Percentiles rank a stretch among this genome's conserved stretches.
These are phyloP conservation scores for Nicotiana sylvestris DNA, from an alignment of 257 asterid genomes.

Conservation along the genomic window DNA sequence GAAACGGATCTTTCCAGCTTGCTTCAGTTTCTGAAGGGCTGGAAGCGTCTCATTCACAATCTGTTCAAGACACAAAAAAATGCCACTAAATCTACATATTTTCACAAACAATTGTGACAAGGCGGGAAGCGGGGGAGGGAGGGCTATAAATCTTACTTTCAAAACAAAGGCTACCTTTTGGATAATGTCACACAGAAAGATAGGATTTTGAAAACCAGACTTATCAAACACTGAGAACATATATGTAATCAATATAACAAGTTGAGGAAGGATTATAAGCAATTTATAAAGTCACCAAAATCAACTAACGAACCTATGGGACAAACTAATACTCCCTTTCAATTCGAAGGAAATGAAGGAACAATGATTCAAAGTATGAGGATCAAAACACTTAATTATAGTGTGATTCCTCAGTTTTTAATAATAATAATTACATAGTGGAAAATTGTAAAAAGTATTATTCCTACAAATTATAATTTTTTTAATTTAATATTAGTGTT, in stretches of 20 bases:
- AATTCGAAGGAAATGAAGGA: background rate
- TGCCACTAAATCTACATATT: background rate
- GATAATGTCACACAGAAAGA: background rate
- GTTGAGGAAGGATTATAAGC: background rate
- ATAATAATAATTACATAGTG: background rate
- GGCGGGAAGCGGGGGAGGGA: background rate
- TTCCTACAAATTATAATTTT: background rate
- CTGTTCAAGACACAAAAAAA: constrained; percentile 33
- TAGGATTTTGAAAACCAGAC: background rate
- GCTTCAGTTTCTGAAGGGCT: constrained; percentile 70
- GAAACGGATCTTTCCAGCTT: constrained; percentile 79
- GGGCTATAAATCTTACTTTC: background rate
- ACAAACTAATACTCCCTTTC: background rate
- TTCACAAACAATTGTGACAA: background rate
- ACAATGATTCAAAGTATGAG: background rate
- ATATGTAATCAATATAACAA: background rate
- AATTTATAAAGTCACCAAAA: background rate
- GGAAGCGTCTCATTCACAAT: constrained; percentile 94
- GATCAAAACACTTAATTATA: background rate
- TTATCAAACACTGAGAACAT: background rate
- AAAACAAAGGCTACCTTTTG: background rate
- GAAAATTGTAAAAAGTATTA: background rate
- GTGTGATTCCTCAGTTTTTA: background rate
- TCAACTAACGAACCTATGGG: background rate
- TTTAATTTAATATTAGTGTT: background rate